These are phyloP conservation scores for Aspergillus hortae DNA, from an alignment of 2,329 filamentous ascomycete species.

Conservation along the genomic window DNA sequence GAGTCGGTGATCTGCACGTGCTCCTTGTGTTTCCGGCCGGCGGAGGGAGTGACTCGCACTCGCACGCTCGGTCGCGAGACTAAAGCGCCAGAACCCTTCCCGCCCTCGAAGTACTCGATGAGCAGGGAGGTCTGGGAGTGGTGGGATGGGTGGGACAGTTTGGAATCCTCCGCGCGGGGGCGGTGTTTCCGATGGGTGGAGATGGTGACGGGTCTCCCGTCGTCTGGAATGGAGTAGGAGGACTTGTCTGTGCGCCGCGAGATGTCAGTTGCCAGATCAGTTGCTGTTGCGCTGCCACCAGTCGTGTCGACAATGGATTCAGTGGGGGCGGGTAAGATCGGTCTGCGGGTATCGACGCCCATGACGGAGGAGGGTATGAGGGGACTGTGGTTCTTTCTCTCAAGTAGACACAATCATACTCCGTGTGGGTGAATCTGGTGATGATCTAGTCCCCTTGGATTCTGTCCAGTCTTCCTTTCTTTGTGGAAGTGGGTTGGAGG, in stretches of 20 bases:
- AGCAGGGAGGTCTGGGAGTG: conserved; percentile 83
- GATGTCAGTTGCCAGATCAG: conserved; percentile 49
- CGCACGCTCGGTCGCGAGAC: conserved; percentile 77
- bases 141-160: conserved; percentile 50
- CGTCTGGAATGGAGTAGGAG: conserved; percentile 50
- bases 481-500: not conserved
- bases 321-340: conserved; percentile 48
- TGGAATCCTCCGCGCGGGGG: conserved; percentile 57
- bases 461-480: not conserved
- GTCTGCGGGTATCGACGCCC: conserved; percentile 48
- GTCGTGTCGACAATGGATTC: conserved; percentile 48
- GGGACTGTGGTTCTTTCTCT: conserved; percentile 9
- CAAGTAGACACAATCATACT: conserved; percentile 36
- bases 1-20: conserved; percentile 85
- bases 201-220: conserved; percentile 80
- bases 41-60: conserved; percentile 75
- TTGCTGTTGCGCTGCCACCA: conserved; percentile 40
- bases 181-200: conserved; percentile 56
- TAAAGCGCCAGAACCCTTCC: conserved; percentile 53
- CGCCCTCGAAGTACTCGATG: conserved; percentile 91
- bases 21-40: conserved; percentile 60
- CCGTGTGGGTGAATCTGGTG: conserved; percentile 10
- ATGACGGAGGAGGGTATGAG: conserved; percentile 32
- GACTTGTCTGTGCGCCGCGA: conserved; percentile 50
- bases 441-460: not conserved